Evolutionary conservation across 225 moss, liverwort and hornwort species (phyloP).

Genomic region (Polytrichum commune): DNA sequence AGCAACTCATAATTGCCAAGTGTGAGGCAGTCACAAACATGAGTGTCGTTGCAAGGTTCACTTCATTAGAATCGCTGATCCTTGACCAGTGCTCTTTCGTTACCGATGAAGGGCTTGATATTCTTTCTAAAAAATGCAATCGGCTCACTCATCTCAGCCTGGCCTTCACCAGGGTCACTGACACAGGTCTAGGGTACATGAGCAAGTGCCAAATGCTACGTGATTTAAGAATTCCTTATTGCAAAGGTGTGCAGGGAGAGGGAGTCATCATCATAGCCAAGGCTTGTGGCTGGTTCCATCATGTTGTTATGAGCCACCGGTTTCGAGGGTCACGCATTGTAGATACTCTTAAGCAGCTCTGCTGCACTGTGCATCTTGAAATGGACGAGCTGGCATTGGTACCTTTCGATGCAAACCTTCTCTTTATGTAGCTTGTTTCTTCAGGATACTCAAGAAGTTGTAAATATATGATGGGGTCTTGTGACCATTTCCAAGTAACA

Average conservation of each 20-base stretch:
- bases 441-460: too few species aligned
- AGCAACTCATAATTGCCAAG: constrained; percentile 58
- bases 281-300: constrained; percentile 68
- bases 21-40: constrained; percentile 69
- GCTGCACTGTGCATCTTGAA: constrained; percentile 64
- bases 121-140: constrained; percentile 51
- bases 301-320: constrained; percentile 70
- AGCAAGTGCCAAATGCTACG: constrained; percentile 63
- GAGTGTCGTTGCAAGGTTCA: constrained; percentile 52
- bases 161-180: constrained; percentile 69
- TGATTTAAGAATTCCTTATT: constrained; percentile 68
- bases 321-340: constrained; percentile 55
- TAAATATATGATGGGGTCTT: too few species aligned
- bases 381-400: constrained; percentile 82
- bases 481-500: too few species aligned
- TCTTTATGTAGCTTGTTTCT: not conserved
- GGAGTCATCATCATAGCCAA: constrained; percentile 66
- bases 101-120: constrained; percentile 53
- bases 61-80: constrained; percentile 48
- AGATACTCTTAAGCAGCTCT: constrained; percentile 52
- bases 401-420: constrained; percentile 60
- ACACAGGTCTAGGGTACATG: constrained; percentile 54
- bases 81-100: constrained; percentile 81
- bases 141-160: constrained; percentile 66
- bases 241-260: constrained; percentile 59